Evolutionary conservation across 352 stramenopile genomes (phyloP).

Genomic region (Pythium rhizo-oryzae): DNA sequence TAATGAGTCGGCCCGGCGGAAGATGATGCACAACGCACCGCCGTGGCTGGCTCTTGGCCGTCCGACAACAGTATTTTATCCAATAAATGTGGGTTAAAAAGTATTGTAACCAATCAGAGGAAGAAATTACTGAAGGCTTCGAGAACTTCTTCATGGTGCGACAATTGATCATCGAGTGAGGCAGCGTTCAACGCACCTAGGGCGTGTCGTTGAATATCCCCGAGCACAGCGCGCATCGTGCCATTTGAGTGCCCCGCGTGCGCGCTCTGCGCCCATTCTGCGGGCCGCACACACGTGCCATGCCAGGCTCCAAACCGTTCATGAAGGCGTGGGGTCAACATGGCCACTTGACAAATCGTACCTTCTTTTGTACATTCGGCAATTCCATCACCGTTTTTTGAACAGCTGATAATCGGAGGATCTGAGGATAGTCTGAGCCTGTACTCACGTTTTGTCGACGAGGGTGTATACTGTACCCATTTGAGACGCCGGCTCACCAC

Average conservation of each 20-base stretch:
- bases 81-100: constrained; percentile 10
- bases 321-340: too few species aligned
- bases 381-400: too few species aligned
- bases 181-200: too few species aligned
- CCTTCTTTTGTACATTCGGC: too few species aligned
- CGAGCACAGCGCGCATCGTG: too few species aligned
- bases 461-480: constrained; percentile 6
- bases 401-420: not conserved
- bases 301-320: too few species aligned
- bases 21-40: not conserved
- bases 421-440: not conserved
- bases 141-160: constrained; percentile 8
- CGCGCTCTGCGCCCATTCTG: too few species aligned
- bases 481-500: not conserved
- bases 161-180: not conserved
- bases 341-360: too few species aligned
- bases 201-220: too few species aligned
- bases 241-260: too few species aligned
- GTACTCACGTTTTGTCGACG: not conserved
- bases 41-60: not conserved
- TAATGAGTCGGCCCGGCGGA: not conserved
- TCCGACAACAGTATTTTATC: constrained; percentile 7
- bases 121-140: not conserved
- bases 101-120: constrained; percentile 24
- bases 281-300: too few species aligned